Base-by-base conservation (phyloP, 352 stramenopile genomes). In the Phytophthora parvispora region DNA sequence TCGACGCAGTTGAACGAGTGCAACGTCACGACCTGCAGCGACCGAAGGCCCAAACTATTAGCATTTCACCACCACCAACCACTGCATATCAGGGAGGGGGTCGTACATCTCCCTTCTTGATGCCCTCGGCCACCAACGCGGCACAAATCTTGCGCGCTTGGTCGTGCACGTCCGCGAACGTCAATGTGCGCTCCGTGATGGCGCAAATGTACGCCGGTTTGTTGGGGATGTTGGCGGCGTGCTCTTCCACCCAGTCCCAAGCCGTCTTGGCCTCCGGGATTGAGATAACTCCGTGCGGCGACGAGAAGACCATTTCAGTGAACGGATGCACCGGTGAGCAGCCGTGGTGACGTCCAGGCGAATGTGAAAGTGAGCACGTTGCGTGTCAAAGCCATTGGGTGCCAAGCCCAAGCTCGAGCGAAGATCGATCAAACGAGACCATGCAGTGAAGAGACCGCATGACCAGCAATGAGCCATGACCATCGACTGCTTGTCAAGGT, bases 1-100 rank as follows among this genome's bases (percentile, higher is more conserved):
- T 91, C 81, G 42, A 89, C 59, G 65, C 76, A 88, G 73, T 91
- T 91, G 60, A 84, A 67, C 59, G 75, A 81, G 56, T 86, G 75
- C 27, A 87, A 49, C 16, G 85, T 56, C 29, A 89, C 72, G 15
- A 83, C 74, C 75, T 66, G 20, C 38, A 66, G 27, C 43, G n/a
- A 47, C 48, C 28, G 6, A 57, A 8, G 62, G 16, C 38, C 54
- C 15, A 71, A 31, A 43, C 32, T 51, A 53, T 72, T 13, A 67
- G 36, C 8, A 48, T 6, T 28, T n/a, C 31, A 20, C 6, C 29
- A 61, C 4, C 38, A 67, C 16, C 27, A 28, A 52, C 22, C 7
- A 15, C 20, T 7, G 34, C 6, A 6, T 50, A 61, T 27, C 7
- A 16, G 6, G 18, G 24, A 25, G 36, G 56, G 6, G 8, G 40